These are phyloP conservation scores for Tricholoma matsutake DNA, from an alignment of 768 basidiomycete species.

Conservation along the genomic window DNA sequence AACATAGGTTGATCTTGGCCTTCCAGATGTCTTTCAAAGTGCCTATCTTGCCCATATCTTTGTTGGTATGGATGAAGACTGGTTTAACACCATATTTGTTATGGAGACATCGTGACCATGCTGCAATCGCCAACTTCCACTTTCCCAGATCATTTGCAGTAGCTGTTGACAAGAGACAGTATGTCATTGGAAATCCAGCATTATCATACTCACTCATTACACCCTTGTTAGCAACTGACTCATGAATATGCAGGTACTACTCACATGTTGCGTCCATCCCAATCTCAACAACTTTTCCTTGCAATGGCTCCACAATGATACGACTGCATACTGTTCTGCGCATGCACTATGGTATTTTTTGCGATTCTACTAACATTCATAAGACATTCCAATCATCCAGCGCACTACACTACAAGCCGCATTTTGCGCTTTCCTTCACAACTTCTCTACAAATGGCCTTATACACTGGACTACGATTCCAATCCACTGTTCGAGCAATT, in stretches of 20 bases:
- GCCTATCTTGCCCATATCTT: not conserved
- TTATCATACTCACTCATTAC: not conserved
- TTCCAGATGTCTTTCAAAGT: not conserved
- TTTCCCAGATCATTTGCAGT: not conserved
- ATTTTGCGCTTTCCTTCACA: no score
- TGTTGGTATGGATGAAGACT: not conserved
- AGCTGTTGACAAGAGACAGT: not conserved
- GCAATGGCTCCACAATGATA: not conserved
- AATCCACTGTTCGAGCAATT: no score
- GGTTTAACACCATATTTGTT: not conserved
- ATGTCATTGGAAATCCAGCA: not conserved
- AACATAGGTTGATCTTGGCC: not conserved
- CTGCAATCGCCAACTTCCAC: not conserved
- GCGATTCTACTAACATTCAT: no score
- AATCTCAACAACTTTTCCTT: conserved; percentile 3
- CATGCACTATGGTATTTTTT: no score
- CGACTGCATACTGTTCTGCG: no score
- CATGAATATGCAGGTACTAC: not conserved
- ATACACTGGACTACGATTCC: no score
- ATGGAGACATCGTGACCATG: not conserved
- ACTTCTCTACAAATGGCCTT: no score
- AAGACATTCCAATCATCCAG: no score
- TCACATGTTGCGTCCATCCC: not conserved
- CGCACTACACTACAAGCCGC: no score
- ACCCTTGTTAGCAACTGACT: not conserved